These are phyloP conservation scores for Colletotrichum liaoningense DNA, from an alignment of 2,329 filamentous ascomycete genomes.

Conservation along the genomic window DNA sequence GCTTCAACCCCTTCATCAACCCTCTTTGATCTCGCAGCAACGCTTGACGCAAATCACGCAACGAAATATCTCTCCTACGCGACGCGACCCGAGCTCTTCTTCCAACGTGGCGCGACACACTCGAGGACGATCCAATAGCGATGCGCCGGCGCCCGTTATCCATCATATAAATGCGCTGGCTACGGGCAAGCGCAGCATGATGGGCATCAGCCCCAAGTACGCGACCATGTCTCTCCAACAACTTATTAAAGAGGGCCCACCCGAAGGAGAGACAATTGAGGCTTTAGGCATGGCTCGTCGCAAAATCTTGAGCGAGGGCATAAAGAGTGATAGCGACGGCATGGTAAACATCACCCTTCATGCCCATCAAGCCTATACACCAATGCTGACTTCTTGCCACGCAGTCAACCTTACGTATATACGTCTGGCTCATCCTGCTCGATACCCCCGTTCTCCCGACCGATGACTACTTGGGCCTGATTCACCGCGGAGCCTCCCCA, in stretches of 20 bases:
- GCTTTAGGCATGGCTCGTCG: conserved; percentile 75
- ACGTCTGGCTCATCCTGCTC: conserved; percentile 94
- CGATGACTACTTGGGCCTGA: conserved; percentile 87
- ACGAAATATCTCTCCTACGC: conserved; percentile 40
- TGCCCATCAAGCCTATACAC: not conserved
- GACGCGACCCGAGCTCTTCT: conserved; percentile 33
- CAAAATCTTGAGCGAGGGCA: conserved; percentile 80
- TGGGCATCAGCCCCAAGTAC: conserved; percentile 54
- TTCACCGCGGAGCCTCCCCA: conserved; percentile 92
- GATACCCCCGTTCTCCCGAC: conserved; percentile 87
- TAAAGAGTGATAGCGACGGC: conserved; percentile 82
- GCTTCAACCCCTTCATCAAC: conserved; percentile 36
- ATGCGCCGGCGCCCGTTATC: conserved; percentile 62
- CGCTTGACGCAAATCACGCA: conserved; percentile 62
- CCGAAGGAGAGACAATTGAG: conserved; percentile 73
- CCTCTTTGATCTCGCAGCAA: conserved; percentile 73
- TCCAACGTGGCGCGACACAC: conserved; percentile 54
- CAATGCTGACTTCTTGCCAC: not conserved
- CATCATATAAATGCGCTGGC: conserved; percentile 51
- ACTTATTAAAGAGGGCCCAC: conserved; percentile 83
- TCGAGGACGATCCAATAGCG: conserved; percentile 79
- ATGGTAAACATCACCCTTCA: conserved; percentile 65
- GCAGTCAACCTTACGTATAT: conserved; percentile 91
- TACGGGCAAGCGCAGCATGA: conserved; percentile 47
- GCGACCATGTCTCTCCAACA: conserved; percentile 75